Evolutionary conservation across 306 rosid genomes (phyloP), one percentile per base, ranked within the genome.

Genomic region (Lathyrus tuberosus): DNA sequence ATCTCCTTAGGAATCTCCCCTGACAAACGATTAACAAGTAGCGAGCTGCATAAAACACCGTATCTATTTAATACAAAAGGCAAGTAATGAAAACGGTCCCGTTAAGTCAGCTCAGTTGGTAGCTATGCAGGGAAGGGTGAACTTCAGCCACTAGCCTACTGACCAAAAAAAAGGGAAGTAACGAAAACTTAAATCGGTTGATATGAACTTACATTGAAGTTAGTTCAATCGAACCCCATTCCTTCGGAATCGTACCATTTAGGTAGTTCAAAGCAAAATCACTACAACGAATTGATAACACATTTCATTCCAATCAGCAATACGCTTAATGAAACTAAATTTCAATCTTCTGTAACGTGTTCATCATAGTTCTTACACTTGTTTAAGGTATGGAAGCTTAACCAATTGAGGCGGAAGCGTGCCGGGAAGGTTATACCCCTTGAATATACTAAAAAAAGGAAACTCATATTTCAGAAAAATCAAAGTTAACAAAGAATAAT

Each of bases 331-430:
- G 12, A 54, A 62, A 43, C 68, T 64, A 58, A 30, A 24, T 22
- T 54, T 41, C 28, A 69, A 77, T 58, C 28, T 65, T 41, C 70
- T 64, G 51, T 58, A 80, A 67, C 60, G 67, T 52, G 48, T 54
- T 77, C 85, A 70, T 77, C 85, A 70, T 76, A 90, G 65, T 61
- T 81, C 91, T 69, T 82, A 93, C 98, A 93, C 73, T 76, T 47
- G 48, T 81, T 16, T 65, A 63, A 93, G 91, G 71, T 83, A 81
- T 74, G 86, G 91, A 85, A 93, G 96, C 64, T 85, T 90, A 79
- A 82, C 83, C 80, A 93, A 76, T 65, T 90, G 91, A 76, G 90
- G 83, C 56, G 98, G 97, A 80, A 93, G 98, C 70, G 67, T 20
- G 44, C 98, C 96, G 13, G 94, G 91, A 71, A 88, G 87, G 76